A percentile compares a stretch with the other conserved stretches of the same genome.
Evolutionary conservation across 2,329 filamentous ascomycete genomes (phyloP).

Genomic region (Grosmannia clavigera): DNA sequence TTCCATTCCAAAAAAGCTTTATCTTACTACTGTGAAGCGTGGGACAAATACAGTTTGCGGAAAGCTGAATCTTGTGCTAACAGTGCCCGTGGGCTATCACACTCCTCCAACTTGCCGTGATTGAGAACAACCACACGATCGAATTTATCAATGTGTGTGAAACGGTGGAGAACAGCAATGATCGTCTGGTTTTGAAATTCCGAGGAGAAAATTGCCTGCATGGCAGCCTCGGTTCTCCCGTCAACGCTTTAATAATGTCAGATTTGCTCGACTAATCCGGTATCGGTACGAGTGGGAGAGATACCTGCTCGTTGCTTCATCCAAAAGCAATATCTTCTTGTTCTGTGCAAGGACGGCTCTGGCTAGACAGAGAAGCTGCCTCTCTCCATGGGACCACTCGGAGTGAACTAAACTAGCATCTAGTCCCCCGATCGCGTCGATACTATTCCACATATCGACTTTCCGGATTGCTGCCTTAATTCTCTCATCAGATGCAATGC

Average conservation of each 20-base stretch:
- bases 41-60: neutral
- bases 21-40: neutral
- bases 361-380: neutral
- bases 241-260: neutral
- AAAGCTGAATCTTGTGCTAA: neutral
- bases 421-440: neutral
- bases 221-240: neutral
- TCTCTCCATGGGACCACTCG: neutral
- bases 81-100: neutral
- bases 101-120: neutral
- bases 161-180: neutral
- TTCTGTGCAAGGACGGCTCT: neutral
- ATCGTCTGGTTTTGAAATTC: neutral
- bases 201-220: neutral
- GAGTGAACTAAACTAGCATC: neutral
- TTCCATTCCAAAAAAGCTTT: too few species aligned
- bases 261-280: neutral
- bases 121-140: neutral
- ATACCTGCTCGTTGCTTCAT: neutral
- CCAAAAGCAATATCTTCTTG: neutral
- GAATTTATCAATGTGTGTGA: neutral
- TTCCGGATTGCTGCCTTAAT: slow-evolving; percentile 4
- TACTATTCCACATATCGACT: slow-evolving; percentile 11
- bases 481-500: slow-evolving; percentile 8
- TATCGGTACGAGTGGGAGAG: neutral